Conservation (phyloP, 2,329 filamentous ascomycete genomes). For the Mollisiaceae sp. region DNA sequence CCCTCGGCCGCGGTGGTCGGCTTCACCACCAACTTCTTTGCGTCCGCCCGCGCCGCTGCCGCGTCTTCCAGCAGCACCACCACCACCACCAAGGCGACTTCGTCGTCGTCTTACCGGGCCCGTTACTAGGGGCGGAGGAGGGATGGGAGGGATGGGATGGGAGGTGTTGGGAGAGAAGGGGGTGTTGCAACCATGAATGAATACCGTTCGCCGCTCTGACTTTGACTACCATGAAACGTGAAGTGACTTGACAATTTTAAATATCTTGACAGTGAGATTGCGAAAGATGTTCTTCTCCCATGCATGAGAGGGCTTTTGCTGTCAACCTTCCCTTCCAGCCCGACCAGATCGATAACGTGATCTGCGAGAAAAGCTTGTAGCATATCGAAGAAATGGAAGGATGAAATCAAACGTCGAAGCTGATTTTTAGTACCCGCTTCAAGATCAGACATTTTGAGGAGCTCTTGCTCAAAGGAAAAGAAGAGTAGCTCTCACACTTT, state of each 20-base stretch:
- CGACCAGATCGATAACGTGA: background rate
- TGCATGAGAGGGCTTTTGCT: background rate
- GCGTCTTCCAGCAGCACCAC: background rate
- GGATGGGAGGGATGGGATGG: background rate
- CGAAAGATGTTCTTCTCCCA: background rate
- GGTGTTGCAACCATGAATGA: conserved; percentile 3
- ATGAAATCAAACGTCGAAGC: too few species aligned
- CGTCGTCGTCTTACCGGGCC: background rate
- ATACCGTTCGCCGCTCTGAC: background rate
- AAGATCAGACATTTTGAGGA: too few species aligned
- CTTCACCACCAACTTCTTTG: background rate
- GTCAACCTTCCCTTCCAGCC: background rate
- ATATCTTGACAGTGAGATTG: background rate
- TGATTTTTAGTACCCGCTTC: too few species aligned
- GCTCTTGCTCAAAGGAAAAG: too few species aligned
- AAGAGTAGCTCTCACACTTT: too few species aligned
- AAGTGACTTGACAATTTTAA: background rate
- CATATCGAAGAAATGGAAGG: too few species aligned
- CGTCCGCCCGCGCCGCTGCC: background rate
- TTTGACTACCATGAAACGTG: background rate
- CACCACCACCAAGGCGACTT: background rate
- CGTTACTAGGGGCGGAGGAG: background rate
- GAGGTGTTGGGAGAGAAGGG: background rate
- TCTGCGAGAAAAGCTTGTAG: background rate
- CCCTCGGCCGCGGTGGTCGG: background rate